Base-by-base conservation (phyloP, 2,329 filamentous ascomycete species). In the Cordyceps pruinosa region DNA sequence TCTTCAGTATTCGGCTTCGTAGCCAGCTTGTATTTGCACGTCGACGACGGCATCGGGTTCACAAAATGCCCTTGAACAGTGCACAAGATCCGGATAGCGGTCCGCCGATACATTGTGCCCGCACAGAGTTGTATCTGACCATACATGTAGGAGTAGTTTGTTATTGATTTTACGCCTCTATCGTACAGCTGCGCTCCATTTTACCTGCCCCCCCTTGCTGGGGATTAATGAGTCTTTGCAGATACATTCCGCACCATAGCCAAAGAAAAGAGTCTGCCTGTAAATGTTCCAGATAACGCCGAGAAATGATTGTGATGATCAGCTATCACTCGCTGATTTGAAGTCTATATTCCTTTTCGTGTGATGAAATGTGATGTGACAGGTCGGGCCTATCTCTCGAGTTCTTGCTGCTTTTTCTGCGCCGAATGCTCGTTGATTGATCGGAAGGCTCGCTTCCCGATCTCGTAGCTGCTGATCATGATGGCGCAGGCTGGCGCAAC, bases 391-490 rank as follows among this genome's bases (percentile, higher is more conserved):
- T 44, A 52, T 53, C 39, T 9, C 13, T 25, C 53, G 17, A 49
- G 10, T 28, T 44, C 25, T 39, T 21, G 39, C 28, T 58, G 23
- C 46, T 55, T 52, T 10, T 62, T 61, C 1, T 37, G 59, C 32
- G 47, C 50, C 2, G 64, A 60, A 21, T 69, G 73, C 66, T 82
- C 78, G 59, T 97, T 97, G 50, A 90, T 83, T 12, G 82, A 80
- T 55, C 84, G 80, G 34, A 95, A 95, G 69, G 88, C 86, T 70
- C 89, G 87, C 79, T 99, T 99, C 51, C 94, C 92, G 37, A 97
- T 83, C 72, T 99, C 94, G 71, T 97, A 99, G 69, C 88, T 96
- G 69, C 90, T 95, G 69, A 99, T 97, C 94, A 99, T 99, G 69
- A 99, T 97, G 28, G 94, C 94, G 72, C 94, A 99, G 0, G 93